Conservation (phyloP, 83 land plant genomes). For the Larix sibirica region DNA sequence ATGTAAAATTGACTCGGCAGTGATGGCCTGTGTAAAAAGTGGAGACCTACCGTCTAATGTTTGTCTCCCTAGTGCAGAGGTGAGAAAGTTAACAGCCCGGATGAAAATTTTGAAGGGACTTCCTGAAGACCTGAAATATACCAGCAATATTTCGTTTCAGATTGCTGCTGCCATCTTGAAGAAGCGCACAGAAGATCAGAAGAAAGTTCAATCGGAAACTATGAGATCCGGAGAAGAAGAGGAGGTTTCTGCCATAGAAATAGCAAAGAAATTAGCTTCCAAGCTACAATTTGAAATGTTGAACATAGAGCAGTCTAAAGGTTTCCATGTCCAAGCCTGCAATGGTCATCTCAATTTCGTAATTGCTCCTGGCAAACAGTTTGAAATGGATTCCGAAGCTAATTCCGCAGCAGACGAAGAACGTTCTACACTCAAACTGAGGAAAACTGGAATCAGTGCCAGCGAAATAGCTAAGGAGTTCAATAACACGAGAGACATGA, state of each 20-base stretch:
- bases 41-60: constrained; percentile 31
- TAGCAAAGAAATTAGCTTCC: constrained; percentile 63
- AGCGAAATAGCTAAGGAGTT: no score
- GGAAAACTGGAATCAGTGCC: no score
- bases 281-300: constrained; percentile 36
- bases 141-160: constrained; percentile 67
- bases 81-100: constrained; percentile 38
- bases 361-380: no score
- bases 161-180: constrained; percentile 52
- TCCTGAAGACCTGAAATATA: constrained; percentile 51
- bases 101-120: constrained; percentile 34
- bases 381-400: no score
- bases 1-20: constrained; percentile 35
- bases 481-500: no score
- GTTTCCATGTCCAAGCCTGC: constrained; percentile 62
- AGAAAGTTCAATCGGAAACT: background rate
- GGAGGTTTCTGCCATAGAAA: constrained; percentile 8
- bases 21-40: constrained; percentile 23
- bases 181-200: constrained; percentile 14
- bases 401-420: no score
- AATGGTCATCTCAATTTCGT: constrained; percentile 79
- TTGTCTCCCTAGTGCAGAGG: constrained; percentile 46
- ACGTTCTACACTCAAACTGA: no score
- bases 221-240: constrained; percentile 15
- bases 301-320: constrained; percentile 8